These are phyloP conservation scores for Flaveria trinervia DNA, from an alignment of 129 eudicot species.

Conservation along the genomic window DNA sequence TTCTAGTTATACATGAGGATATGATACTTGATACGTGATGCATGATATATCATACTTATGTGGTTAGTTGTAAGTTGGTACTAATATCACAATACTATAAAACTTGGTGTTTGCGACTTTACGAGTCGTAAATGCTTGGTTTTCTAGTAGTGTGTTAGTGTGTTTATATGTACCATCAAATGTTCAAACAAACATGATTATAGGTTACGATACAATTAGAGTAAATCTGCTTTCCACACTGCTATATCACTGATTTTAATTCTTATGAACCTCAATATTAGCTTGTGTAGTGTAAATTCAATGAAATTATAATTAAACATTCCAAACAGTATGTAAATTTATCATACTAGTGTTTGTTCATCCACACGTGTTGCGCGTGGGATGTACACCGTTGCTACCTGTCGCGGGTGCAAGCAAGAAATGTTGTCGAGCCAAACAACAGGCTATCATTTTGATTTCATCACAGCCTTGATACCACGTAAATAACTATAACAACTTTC, in stretches of 20 bases:
- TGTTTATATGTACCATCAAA: constrained; percentile 29
- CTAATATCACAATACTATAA: not conserved
- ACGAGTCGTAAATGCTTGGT: too few relatives aligned
- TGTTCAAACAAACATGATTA: constrained; percentile 25
- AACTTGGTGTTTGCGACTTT: too few relatives aligned
- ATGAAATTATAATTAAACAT: too few relatives aligned
- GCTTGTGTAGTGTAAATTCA: not conserved
- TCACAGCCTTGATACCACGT: too few relatives aligned
- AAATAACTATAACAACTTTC: too few relatives aligned
- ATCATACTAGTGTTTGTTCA: too few relatives aligned
- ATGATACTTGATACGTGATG: not conserved
- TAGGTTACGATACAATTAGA: constrained; percentile 19
- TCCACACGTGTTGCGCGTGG: too few relatives aligned
- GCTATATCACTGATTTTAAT: not conserved
- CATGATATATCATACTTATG: constrained; percentile 17
- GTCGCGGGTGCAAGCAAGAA: too few relatives aligned
- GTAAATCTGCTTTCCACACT: not conserved
- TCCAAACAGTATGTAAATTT: too few relatives aligned
- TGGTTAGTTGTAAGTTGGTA: constrained; percentile 19
- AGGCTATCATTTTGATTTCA: too few relatives aligned
- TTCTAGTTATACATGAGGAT: constrained; percentile 12
- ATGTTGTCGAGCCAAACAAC: too few relatives aligned
- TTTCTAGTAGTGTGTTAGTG: not conserved
- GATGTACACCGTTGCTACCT: too few relatives aligned
- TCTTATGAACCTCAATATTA: not conserved